Evolutionary conservation across 306 rosid genomes (phyloP).

Genomic region (Cicer yamashitae): DNA sequence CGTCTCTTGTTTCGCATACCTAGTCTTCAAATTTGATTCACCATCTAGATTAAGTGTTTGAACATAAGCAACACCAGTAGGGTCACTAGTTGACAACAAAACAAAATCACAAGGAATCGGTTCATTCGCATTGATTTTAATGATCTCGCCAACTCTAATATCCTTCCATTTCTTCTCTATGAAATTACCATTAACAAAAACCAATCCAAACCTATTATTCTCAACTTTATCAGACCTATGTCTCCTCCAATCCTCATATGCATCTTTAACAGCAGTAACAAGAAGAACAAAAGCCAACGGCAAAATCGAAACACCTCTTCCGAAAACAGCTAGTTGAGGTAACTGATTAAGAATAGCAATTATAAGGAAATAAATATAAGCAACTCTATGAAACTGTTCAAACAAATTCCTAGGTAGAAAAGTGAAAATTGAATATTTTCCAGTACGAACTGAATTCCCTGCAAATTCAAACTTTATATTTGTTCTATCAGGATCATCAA

Average conservation of each 20-base stretch:
- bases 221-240: constrained; percentile 82
- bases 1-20: constrained; percentile 95
- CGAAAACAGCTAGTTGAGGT: constrained; percentile 94
- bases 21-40: constrained; percentile 92
- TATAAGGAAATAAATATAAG: constrained; percentile 82
- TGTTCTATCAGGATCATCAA: constrained; percentile 69
- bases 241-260: constrained; percentile 87
- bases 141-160: constrained; percentile 79
- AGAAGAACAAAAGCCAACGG: constrained; percentile 84
- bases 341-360: constrained; percentile 94
- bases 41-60: constrained; percentile 94
- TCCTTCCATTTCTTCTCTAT: constrained; percentile 73
- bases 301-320: constrained; percentile 77
- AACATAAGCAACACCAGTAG: constrained; percentile 93
- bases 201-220: constrained; percentile 79
- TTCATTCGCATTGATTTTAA: constrained; percentile 66
- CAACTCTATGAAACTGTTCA: constrained; percentile 97
- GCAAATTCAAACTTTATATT: constrained; percentile 71
- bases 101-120: constrained; percentile 93
- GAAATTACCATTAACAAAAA: constrained; percentile 65
- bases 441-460: constrained; percentile 71
- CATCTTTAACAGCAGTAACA: constrained; percentile 93
- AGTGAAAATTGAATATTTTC: constrained; percentile 72
- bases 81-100: constrained; percentile 88
- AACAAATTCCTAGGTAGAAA: constrained; percentile 88